Evolutionary conservation across 257 asterid species (phyloP).

Genomic region (Paulownia fortunei): DNA sequence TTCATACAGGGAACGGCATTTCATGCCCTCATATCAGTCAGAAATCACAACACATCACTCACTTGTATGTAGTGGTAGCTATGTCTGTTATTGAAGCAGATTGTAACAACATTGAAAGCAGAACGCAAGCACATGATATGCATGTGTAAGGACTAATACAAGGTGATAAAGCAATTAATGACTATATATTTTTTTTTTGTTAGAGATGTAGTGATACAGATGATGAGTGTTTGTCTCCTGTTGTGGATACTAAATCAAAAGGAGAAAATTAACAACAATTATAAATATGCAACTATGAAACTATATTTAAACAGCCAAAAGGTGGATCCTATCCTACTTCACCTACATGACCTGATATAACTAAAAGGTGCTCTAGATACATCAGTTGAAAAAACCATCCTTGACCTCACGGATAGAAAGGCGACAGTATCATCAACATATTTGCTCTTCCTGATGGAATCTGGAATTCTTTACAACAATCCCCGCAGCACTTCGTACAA

Average conservation of each 20-base stretch:
- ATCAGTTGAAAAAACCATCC: neutral
- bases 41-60: neutral
- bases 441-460: neutral
- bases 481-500: neutral
- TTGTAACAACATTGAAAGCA: too few relatives aligned
- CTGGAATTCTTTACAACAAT: neutral
- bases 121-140: neutral
- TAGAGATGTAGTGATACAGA: neutral
- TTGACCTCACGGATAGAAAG: neutral
- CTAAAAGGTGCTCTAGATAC: neutral
- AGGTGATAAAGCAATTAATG: neutral
- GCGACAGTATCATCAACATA: neutral
- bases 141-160: neutral
- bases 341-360: constrained; percentile 1
- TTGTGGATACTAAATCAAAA: too few relatives aligned
- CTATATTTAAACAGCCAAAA: constrained; percentile 8
- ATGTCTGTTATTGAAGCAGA: too few relatives aligned
- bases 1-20: neutral
- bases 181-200: neutral
- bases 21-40: neutral
- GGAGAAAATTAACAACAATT: neutral
- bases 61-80: neutral
- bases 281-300: neutral
- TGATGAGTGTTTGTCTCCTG: neutral
- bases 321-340: constrained; percentile 1